Percentiles rank a stretch among this genome's conserved stretches.
These are phyloP conservation scores for Kluyveromyces starmeri DNA, from an alignment of 805 yeast species.

Conservation along the genomic window DNA sequence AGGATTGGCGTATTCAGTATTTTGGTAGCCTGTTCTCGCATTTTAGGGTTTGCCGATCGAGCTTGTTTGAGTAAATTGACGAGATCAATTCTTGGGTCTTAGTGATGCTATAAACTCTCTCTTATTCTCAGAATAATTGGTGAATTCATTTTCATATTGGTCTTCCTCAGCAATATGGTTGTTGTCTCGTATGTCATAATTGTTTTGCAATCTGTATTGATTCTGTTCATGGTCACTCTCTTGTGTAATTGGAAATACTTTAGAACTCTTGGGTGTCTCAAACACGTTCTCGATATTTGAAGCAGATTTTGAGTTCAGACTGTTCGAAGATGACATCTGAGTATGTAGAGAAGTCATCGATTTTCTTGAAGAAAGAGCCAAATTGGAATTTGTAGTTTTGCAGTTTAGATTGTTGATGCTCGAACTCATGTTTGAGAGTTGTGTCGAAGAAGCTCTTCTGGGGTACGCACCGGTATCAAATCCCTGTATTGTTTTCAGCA, in stretches of 20 bases:
- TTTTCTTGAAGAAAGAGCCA: conserved; percentile 7
- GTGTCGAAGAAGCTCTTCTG: conserved; percentile 16
- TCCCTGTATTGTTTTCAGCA: conserved; percentile 16
- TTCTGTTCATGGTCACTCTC: conserved; percentile 9
- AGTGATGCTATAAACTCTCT: conserved; percentile 34
- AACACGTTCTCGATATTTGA: conserved; percentile 20
- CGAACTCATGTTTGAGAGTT: background rate
- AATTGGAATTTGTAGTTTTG: background rate
- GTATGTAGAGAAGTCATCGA: conserved; percentile 18
- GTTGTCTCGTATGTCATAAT: conserved; percentile 24
- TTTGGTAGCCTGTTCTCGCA: no score
- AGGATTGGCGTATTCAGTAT: no score
- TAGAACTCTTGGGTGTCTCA: conserved; percentile 17
- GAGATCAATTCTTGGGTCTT: conserved; percentile 35
- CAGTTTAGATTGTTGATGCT: conserved; percentile 4
- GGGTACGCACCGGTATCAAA: conserved; percentile 25
- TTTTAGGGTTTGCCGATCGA: no score
- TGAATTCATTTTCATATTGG: conserved; percentile 38
- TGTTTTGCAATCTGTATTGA: conserved; percentile 27
- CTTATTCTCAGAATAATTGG: conserved; percentile 37
- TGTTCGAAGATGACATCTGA: conserved; percentile 21
- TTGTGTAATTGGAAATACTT: conserved; percentile 6
- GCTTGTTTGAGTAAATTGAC: no score
- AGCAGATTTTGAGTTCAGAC: conserved; percentile 17
- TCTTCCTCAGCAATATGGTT: conserved; percentile 35